Evolutionary conservation across 2,329 filamentous ascomycete genomes (phyloP).

Genomic region (Xylariaceae sp.): DNA sequence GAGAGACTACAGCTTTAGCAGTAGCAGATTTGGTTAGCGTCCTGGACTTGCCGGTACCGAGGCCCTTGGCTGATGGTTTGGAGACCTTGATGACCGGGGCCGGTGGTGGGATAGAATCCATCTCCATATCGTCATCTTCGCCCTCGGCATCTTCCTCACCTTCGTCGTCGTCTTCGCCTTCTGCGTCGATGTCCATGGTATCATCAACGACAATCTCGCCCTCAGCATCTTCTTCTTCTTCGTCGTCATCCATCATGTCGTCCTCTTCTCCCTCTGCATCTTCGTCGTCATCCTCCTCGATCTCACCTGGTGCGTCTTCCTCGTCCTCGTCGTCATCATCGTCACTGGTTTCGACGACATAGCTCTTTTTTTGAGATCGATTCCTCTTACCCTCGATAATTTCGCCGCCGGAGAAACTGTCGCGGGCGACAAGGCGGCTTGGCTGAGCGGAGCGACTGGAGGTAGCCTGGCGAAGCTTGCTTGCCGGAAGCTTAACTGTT

Average conservation of each 20-base stretch:
- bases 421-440: slow-evolving; percentile 40
- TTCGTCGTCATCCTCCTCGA: slow-evolving; percentile 45
- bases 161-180: slow-evolving; percentile 50
- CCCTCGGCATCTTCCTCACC: slow-evolving; percentile 56
- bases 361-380: slow-evolving; percentile 63
- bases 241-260: slow-evolving; percentile 47
- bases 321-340: slow-evolving; percentile 52
- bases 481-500: slow-evolving; percentile 59
- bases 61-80: slow-evolving; percentile 47
- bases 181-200: slow-evolving; percentile 51
- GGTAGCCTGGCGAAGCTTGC: slow-evolving; percentile 58
- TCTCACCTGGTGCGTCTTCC: slow-evolving; percentile 49
- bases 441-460: slow-evolving; percentile 46
- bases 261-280: slow-evolving; percentile 51
- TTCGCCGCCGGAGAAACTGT: slow-evolving; percentile 52
- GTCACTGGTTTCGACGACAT: slow-evolving; percentile 61
- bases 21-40: slow-evolving; percentile 42
- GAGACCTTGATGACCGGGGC: slow-evolving; percentile 57
- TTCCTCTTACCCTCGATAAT: slow-evolving; percentile 59
- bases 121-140: slow-evolving; percentile 58
- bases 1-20: slow-evolving; percentile 35
- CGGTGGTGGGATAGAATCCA: slow-evolving; percentile 43
- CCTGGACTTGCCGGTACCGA: slow-evolving; percentile 37
- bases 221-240: slow-evolving; percentile 43
- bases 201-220: slow-evolving; percentile 43